These are phyloP conservation scores for Phoenix dactylifera DNA, from an alignment of 176 grass and related monocot species.

Conservation along the genomic window DNA sequence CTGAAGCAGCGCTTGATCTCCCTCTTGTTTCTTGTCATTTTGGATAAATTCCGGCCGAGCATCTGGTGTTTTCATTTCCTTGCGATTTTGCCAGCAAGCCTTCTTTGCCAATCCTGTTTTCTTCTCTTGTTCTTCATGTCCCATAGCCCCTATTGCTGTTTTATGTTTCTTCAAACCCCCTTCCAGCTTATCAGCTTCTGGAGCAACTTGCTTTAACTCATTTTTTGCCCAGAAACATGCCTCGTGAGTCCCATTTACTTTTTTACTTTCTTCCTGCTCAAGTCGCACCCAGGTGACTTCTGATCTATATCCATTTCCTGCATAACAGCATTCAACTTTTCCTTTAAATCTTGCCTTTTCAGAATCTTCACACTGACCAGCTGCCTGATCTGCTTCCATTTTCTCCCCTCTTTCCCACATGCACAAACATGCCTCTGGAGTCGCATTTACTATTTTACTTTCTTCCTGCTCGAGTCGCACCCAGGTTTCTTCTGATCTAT, in stretches of 20 bases:
- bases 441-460: conserved; percentile 17
- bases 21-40: conserved; percentile 20
- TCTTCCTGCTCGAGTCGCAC: conserved; percentile 19
- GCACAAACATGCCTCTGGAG: conserved; percentile 2
- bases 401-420: conserved; percentile 22
- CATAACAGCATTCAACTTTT: conserved; percentile 22
- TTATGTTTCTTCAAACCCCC: conserved; percentile 18
- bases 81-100: conserved; percentile 13
- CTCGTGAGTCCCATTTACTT: conserved; percentile 13
- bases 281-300: conserved; percentile 11
- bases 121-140: conserved; percentile 25
- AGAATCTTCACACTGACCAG: conserved; percentile 13
- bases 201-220: conserved; percentile 1
- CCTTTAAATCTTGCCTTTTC: conserved; percentile 19
- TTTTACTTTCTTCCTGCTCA: conserved; percentile 23
- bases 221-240: conserved; percentile 12
- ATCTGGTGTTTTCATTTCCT: conserved; percentile 16
- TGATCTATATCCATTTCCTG: conserved; percentile 17
- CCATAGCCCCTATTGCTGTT: conserved; percentile 24
- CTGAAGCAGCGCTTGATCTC: conserved; percentile 15
- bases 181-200: conserved; percentile 12
- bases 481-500: conserved; percentile 18
- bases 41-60: conserved; percentile 13
- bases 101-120: conserved; percentile 5
- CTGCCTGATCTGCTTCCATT: conserved; percentile 16